Conservation (phyloP, 176 grass and related monocot genomes). For the Ensete glaucum region DNA sequence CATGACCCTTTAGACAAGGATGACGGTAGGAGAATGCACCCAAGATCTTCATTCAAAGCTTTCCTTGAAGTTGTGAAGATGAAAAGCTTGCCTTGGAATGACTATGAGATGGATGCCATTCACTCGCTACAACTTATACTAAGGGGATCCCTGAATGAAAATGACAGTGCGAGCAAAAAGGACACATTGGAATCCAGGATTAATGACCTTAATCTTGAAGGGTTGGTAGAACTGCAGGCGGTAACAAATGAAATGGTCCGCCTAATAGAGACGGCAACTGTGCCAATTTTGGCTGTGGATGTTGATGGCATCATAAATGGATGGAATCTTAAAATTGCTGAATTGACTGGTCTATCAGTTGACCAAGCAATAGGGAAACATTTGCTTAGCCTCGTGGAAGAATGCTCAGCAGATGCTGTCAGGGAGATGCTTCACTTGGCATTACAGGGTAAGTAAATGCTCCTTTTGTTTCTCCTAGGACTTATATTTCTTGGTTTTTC, state of each 20-base stretch:
- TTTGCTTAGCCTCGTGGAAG: constrained; percentile 72
- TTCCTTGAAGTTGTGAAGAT: constrained; percentile 94
- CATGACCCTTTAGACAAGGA: constrained; percentile 65
- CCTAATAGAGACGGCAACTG: constrained; percentile 87
- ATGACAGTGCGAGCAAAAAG: constrained; percentile 7
- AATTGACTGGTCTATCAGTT: constrained; percentile 62
- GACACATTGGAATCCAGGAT: constrained; percentile 49
- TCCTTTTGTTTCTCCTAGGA: not conserved
- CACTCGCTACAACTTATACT: constrained; percentile 95
- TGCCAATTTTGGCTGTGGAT: constrained; percentile 87
- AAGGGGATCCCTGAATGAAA: constrained; percentile 47
- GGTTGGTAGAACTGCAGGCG: constrained; percentile 65
- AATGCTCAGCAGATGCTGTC: constrained; percentile 52
- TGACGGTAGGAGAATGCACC: constrained; percentile 82
- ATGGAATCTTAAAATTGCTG: constrained; percentile 84
- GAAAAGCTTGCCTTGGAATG: constrained; percentile 73
- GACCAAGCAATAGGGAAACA: constrained; percentile 77
- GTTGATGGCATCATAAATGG: constrained; percentile 73
- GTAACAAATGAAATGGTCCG: constrained; percentile 98
- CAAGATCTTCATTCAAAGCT: constrained; percentile 82
- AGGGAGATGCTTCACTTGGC: constrained; percentile 80
- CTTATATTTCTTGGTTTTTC: not conserved
- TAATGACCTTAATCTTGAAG: constrained; percentile 66
- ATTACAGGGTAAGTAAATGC: constrained; percentile 44
- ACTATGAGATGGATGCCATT: constrained; percentile 93